phyloP scores from a whole-genome alignment of 2,329 filamentous ascomycete genomes.

The Xylaria sp. region DNA sequence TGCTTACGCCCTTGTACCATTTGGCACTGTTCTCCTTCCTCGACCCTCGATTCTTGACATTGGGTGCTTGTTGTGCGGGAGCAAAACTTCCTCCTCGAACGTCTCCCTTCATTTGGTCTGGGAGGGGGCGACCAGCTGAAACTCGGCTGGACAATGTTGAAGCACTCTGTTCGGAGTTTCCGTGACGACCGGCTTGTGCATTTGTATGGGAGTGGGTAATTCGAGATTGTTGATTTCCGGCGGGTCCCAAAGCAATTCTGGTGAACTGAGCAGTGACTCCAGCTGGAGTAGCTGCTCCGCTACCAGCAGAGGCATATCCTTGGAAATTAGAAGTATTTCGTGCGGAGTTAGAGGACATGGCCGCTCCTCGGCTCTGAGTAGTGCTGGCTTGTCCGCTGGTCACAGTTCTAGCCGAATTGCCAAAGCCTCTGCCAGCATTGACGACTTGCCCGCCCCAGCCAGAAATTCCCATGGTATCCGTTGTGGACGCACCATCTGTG shows the following conservation, averaged over 20 bases:
- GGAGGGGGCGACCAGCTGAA: not conserved
- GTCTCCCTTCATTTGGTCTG: not conserved
- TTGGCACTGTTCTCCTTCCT: constrained; percentile 18
- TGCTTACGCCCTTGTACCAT: constrained; percentile 37
- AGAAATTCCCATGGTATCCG: constrained; percentile 4
- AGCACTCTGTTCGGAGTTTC: not conserved
- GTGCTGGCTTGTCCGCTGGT: not conserved
- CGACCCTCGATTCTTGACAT: not conserved
- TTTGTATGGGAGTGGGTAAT: not conserved
- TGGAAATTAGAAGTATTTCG: not conserved
- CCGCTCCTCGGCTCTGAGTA: not conserved
- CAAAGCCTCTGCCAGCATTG: constrained; percentile 9
- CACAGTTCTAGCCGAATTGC: not conserved
- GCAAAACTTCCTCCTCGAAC: not conserved
- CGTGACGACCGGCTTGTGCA: not conserved
- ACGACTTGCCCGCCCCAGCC: not conserved
- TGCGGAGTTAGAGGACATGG: not conserved
- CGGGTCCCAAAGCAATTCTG: not conserved
- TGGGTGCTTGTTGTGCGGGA: not conserved
- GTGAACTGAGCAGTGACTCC: constrained; percentile 11
- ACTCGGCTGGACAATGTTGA: constrained; percentile 1
- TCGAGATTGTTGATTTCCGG: not conserved
- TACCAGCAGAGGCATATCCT: not conserved
- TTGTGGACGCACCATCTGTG: constrained; percentile 14
- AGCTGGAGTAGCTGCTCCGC: not conserved